Conservation (phyloP, 2,329 filamentous ascomycete genomes). For the Penicillium palitans region DNA sequence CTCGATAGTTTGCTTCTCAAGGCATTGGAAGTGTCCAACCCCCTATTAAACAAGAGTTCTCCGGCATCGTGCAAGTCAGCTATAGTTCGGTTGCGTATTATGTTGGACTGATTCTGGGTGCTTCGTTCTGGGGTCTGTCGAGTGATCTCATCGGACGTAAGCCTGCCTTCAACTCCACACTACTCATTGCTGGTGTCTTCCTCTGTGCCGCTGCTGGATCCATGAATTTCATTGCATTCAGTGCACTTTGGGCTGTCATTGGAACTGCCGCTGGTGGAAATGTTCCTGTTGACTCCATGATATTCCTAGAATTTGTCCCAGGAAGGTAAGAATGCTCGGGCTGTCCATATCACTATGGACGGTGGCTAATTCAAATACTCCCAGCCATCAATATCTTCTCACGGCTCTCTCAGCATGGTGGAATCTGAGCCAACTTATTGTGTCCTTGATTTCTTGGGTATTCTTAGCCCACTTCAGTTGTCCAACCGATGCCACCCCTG, state of each 20-base stretch:
- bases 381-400: conserved; percentile 29
- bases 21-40: conserved; percentile 34
- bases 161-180: conserved; percentile 50
- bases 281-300: conserved; percentile 31
- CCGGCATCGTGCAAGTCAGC: conserved; percentile 28
- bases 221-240: conserved; percentile 30
- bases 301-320: conserved; percentile 34
- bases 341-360: background rate
- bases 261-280: conserved; percentile 32
- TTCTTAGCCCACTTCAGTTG: conserved; percentile 34
- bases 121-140: conserved; percentile 49
- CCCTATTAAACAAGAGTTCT: conserved; percentile 30
- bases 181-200: conserved; percentile 44
- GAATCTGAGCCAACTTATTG: conserved; percentile 49
- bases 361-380: background rate
- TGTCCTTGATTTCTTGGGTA: conserved; percentile 32
- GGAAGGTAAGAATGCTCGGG: conserved; percentile 14
- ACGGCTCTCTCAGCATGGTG: conserved; percentile 50
- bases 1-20: conserved; percentile 28
- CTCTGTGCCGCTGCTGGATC: conserved; percentile 28
- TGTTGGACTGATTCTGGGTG: conserved; percentile 49
- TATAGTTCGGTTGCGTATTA: conserved; percentile 38
- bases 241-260: conserved; percentile 32
- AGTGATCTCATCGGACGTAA: conserved; percentile 47
- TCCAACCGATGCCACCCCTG: conserved; percentile 25